These are phyloP conservation scores for Picochlorum costavermella DNA, from an alignment of 139 green algal species.

Conservation along the genomic window DNA sequence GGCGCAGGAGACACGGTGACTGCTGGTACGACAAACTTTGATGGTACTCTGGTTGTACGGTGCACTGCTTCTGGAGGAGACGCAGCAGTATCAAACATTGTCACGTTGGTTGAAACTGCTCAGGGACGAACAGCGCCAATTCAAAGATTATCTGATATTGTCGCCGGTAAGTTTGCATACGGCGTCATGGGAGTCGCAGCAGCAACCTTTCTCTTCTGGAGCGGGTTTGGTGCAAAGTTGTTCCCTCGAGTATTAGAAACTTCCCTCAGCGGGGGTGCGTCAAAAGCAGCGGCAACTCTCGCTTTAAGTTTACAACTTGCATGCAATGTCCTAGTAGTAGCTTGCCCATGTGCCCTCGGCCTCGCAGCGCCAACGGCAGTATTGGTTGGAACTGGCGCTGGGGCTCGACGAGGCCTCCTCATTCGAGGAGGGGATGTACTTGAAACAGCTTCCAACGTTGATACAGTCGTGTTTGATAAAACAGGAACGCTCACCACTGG, in stretches of 20 bases:
- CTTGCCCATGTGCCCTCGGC: slow-evolving; percentile 88
- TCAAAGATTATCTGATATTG: slow-evolving; percentile 70
- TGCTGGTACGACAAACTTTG: slow-evolving; percentile 75
- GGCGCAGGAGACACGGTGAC: slow-evolving; percentile 57
- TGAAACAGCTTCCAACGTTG: slow-evolving; percentile 55
- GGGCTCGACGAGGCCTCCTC: slow-evolving; percentile 67
- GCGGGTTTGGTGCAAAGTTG: slow-evolving; percentile 37
- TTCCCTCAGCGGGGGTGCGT: slow-evolving; percentile 7
- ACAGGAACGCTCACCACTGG: slow-evolving; percentile 86
- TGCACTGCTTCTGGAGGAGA: slow-evolving; percentile 57
- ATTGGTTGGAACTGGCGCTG: slow-evolving; percentile 76
- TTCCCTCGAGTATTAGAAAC: slow-evolving; percentile 55
- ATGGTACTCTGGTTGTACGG: slow-evolving; percentile 58
- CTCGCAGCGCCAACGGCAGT: slow-evolving; percentile 87
- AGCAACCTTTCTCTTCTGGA: slow-evolving; percentile 77
- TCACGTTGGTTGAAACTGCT: slow-evolving; percentile 69
- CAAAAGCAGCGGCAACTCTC: slow-evolving; percentile 28
- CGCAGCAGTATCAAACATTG: slow-evolving; percentile 77
- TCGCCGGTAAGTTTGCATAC: slow-evolving; percentile 61
- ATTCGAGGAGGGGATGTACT: slow-evolving; percentile 76
- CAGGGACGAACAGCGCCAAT: slow-evolving; percentile 68
- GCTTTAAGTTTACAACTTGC: slow-evolving; percentile 74
- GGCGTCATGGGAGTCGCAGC: slow-evolving; percentile 67
- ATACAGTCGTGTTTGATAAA: slow-evolving; percentile 92
- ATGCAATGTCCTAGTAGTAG: slow-evolving; percentile 87